A percentile compares a stretch with the other conserved stretches of the same genome.
Conservation (phyloP, 208 protist genomes). For the Crithidia acanthocephali region DNA sequence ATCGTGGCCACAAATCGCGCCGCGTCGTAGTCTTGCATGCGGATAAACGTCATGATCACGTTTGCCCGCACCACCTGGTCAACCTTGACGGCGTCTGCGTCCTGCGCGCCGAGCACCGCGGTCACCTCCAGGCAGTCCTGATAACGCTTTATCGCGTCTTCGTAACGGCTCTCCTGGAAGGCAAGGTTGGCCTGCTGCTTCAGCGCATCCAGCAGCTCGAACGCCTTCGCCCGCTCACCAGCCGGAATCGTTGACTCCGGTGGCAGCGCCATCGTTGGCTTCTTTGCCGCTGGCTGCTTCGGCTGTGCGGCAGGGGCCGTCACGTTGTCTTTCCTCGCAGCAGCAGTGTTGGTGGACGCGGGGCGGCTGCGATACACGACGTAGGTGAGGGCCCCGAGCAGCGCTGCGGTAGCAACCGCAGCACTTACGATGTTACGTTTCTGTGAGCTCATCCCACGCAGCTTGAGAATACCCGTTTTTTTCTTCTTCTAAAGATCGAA, state of each 20-base stretch:
- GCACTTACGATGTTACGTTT: background rate
- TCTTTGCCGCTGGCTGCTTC: background rate
- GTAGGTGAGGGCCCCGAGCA: slow-evolving; percentile 27
- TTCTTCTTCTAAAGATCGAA: too few species aligned
- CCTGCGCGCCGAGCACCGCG: slow-evolving; percentile 44
- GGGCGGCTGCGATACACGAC: slow-evolving; percentile 15
- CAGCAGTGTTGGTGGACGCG: background rate
- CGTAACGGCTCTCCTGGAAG: slow-evolving; percentile 69
- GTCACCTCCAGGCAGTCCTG: slow-evolving; percentile 78
- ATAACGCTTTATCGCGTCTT: slow-evolving; percentile 68
- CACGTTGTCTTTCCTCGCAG: background rate
- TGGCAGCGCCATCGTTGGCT: slow-evolving; percentile 13
- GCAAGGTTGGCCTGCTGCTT: slow-evolving; percentile 68
- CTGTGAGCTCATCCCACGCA: background rate
- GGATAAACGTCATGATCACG: slow-evolving; percentile 69
- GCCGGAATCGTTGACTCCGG: slow-evolving; percentile 27
- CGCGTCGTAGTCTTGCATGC: slow-evolving; percentile 68
- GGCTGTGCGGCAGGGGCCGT: background rate
- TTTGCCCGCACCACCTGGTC: slow-evolving; percentile 75
- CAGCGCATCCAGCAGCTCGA: slow-evolving; percentile 47
- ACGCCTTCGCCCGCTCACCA: slow-evolving; percentile 35
- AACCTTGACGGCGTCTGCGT: slow-evolving; percentile 52
- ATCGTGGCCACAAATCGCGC: slow-evolving; percentile 75
- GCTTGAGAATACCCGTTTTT: too few species aligned
- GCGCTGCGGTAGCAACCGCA: slow-evolving; percentile 9